phyloP scores from a whole-genome alignment of 345 rosid genomes.

The Salix arbutifolia region DNA sequence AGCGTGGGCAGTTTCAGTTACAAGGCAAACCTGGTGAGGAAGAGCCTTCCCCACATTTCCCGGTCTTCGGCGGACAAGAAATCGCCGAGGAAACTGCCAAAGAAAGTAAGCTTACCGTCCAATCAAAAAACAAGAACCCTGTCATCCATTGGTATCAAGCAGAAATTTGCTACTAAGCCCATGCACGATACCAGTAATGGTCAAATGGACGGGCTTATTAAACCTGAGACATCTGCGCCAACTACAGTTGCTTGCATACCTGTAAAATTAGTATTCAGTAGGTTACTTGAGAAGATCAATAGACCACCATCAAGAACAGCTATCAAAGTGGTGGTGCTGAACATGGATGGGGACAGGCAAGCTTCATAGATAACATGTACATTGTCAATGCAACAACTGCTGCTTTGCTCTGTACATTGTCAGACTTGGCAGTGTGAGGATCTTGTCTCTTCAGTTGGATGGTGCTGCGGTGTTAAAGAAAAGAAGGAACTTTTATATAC shows the following conservation, averaged over 20 bases:
- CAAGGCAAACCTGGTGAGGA: slow-evolving; percentile 42
- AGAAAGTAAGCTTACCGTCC: slow-evolving; percentile 54
- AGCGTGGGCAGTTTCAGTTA: slow-evolving; percentile 32
- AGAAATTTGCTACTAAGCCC: slow-evolving; percentile 33
- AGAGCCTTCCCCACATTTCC: slow-evolving; percentile 36
- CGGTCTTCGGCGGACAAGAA: slow-evolving; percentile 45
- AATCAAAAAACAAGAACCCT: slow-evolving; percentile 82
- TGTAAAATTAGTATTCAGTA: slow-evolving; percentile 85
- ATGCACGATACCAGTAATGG: slow-evolving; percentile 21
- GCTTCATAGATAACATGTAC: slow-evolving; percentile 33
- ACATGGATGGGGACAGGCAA: slow-evolving; percentile 41
- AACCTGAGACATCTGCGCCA: slow-evolving; percentile 58
- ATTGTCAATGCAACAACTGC: not conserved
- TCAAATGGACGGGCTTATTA: slow-evolving; percentile 54
- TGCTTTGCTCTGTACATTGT: not conserved
- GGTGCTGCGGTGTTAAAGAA: slow-evolving; percentile 16
- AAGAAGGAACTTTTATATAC: not conserved
- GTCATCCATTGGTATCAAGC: slow-evolving; percentile 70
- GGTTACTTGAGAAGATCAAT: slow-evolving; percentile 98
- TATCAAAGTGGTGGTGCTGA: slow-evolving; percentile 28
- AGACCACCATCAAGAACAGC: slow-evolving; percentile 77
- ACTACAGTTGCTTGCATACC: slow-evolving; percentile 98
- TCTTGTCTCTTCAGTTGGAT: slow-evolving; percentile 6
- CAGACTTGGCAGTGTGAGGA: slow-evolving; percentile 11
- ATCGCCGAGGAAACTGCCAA: slow-evolving; percentile 39